Conservation (phyloP, 2,329 filamentous ascomycete species). For the Huntiella abstrusa region DNA sequence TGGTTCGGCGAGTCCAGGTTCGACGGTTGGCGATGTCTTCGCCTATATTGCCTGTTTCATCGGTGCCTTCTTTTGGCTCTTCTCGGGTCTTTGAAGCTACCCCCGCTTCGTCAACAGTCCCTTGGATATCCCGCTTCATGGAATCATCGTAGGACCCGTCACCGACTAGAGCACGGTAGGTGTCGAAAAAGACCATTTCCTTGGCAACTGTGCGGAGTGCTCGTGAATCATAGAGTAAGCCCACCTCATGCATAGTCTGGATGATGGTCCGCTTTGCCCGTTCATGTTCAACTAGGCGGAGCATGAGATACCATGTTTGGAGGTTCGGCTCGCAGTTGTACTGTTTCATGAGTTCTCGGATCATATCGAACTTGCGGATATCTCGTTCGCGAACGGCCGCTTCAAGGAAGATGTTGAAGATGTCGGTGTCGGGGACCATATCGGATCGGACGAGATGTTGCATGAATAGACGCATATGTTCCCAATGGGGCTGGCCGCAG, state of each 20-base stretch:
- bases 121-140: neutral
- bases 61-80: neutral
- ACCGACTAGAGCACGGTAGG: conserved; percentile 22
- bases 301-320: conserved; percentile 29
- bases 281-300: conserved; percentile 38
- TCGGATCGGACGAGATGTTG: conserved; percentile 19
- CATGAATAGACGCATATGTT: conserved; percentile 19
- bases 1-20: neutral
- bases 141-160: conserved; percentile 12
- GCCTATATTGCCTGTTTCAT: neutral
- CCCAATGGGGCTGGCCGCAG: conserved; percentile 15
- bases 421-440: conserved; percentile 25
- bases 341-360: conserved; percentile 23
- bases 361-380: conserved; percentile 23
- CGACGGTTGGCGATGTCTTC: neutral
- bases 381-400: conserved; percentile 23
- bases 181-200: conserved; percentile 26
- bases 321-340: conserved; percentile 23
- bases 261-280: conserved; percentile 30
- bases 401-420: conserved; percentile 29
- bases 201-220: conserved; percentile 22
- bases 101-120: neutral
- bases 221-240: conserved; percentile 22
- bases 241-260: conserved; percentile 26
- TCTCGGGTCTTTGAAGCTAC: neutral